Evolutionary conservation across 176 grass and related monocot genomes (phyloP), one percentile per base, ranked within the genome.

Genomic region (Lolium perenne): DNA sequence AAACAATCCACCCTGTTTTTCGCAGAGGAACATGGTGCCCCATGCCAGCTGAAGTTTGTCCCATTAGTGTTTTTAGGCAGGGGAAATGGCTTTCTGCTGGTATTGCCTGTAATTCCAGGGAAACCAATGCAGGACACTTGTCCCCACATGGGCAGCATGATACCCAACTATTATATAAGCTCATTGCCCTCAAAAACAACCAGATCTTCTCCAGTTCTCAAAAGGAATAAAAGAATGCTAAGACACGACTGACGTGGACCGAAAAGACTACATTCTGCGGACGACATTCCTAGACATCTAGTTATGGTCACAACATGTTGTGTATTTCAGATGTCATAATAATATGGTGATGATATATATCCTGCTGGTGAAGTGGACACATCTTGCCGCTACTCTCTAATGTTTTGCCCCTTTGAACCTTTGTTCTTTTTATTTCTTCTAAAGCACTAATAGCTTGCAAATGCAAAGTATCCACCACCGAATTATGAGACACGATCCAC

Each of bases 291-390:
- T 49, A 10, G 45, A 87, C 84, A 87, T 46, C 10, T 72, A 83
- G 56, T 63, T 64, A 79, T 90, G 80, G 88, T 73, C 74, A 22
- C 18, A 87, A 83, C 57, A 4, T 90, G 79, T 38, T 48, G 79
- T 74, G 80, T 83, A 78, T 66, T 63, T 38, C 20, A 17, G 48
- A 83, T 73, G 20, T 38, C 84, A 26, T 41, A 79, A 76, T 76
- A 82, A 72, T 78, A 53, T 7, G 8, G 64, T 22, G 43, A 78
- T 22, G 78, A n/a, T 58, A 22, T 35, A 78, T n/a, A 50, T 47
- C 41, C 63, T 83, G 76, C 49, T 4, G n/a, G 41, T 45, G 51
- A 56, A 59, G 65, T 84, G 63, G 78, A 18, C 50, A 58, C 53
- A 77, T 23, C 69, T 50, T 76, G 22, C 49, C 40, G 40, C 43